Base-by-base conservation (phyloP, 768 basidiomycete species). In the Sporobolomyces roseus region DNA sequence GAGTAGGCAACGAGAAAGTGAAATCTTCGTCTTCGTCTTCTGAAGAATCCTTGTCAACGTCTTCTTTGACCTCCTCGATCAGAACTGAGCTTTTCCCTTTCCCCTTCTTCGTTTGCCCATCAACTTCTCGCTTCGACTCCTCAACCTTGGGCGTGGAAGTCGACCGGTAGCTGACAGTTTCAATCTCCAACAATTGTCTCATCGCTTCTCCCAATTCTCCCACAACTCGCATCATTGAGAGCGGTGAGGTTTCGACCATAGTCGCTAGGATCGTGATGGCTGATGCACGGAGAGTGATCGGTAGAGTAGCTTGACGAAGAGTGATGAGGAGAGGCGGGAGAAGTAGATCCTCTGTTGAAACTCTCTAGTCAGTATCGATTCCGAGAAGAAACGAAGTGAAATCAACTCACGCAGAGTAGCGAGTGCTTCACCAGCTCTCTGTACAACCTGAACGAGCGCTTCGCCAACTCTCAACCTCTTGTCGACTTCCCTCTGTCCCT, bases 381-480 rank as follows among this genome's bases (percentile, higher is more conserved):
- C 8, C 49, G n/a, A 41, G 55, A 29, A 43, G n/a, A n/a, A 29
- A 19, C 25, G 32, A 7, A 25, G 27, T 21, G 45, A 33, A 9
- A 21, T 19, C 10, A 17, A 75, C 83, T 65, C 73, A 93, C 94
- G 84, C 75, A 91, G 87, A 14, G 81, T 76, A 10, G 85, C 81
- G 45, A 96, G 80, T 0, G 87, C 82, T 25, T 84, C 84, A 21
- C 89, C 92, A 56, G 86, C 86, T 52, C 86, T 81, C 68, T 85
- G 82, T 45, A 96, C 86, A 4, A 92, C 86, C 68, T 87, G 84
- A 17, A 84, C 85, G 21, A 97, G 78, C 1, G 91, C 91, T 78
- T 98, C 94, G 2, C 91, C 94, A 13, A 94, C 80, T 30, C 93
- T 82, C 14, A 88, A 82, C 38, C 87, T 82, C 49, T 82, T 80